A percentile compares a stretch with the other conserved stretches of the same genome.
Evolutionary conservation across 2,329 filamentous ascomycete genomes (phyloP).

Genomic region (Fusarium sp.): DNA sequence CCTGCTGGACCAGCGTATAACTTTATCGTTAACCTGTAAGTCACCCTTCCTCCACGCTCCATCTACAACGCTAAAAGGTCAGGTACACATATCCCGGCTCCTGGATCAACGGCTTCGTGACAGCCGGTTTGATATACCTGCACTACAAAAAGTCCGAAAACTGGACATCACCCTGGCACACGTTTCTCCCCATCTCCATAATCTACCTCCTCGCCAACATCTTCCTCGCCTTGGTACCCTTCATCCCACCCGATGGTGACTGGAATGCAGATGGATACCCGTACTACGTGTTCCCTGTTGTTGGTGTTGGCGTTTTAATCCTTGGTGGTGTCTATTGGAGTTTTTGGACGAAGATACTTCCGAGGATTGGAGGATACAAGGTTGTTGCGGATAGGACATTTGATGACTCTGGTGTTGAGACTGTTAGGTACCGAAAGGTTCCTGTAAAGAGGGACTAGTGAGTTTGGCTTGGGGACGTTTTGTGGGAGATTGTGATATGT

Average conservation of each 20-base stretch:
- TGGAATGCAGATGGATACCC: slow-evolving; percentile 61
- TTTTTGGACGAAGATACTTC: slow-evolving; percentile 62
- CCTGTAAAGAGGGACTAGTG: slow-evolving; percentile 29
- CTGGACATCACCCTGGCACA: slow-evolving; percentile 64
- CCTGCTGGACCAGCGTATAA: slow-evolving; percentile 75
- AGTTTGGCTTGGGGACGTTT: neutral
- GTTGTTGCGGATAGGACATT: slow-evolving; percentile 56
- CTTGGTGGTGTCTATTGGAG: slow-evolving; percentile 63
- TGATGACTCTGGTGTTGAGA: slow-evolving; percentile 52
- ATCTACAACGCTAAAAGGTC: slow-evolving; percentile 11
- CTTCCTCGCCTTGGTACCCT: slow-evolving; percentile 63
- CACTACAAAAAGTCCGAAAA: slow-evolving; percentile 60
- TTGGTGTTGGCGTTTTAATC: slow-evolving; percentile 61
- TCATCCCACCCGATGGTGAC: slow-evolving; percentile 61
- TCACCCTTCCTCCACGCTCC: accelerated
- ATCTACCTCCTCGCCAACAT: slow-evolving; percentile 62
- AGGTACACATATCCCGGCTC: slow-evolving; percentile 61
- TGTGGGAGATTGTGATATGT: too few species aligned
- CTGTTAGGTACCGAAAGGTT: slow-evolving; percentile 54
- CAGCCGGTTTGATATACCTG: slow-evolving; percentile 61
- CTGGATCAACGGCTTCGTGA: slow-evolving; percentile 64
- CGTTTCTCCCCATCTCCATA: slow-evolving; percentile 57
- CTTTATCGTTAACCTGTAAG: slow-evolving; percentile 67
- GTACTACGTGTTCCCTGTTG: slow-evolving; percentile 66
- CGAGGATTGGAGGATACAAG: slow-evolving; percentile 59